Evolutionary conservation across 2,329 filamentous ascomycete species (phyloP), one percentile per base, ranked within the genome.

Genomic region (Grosmannia clavigera): DNA sequence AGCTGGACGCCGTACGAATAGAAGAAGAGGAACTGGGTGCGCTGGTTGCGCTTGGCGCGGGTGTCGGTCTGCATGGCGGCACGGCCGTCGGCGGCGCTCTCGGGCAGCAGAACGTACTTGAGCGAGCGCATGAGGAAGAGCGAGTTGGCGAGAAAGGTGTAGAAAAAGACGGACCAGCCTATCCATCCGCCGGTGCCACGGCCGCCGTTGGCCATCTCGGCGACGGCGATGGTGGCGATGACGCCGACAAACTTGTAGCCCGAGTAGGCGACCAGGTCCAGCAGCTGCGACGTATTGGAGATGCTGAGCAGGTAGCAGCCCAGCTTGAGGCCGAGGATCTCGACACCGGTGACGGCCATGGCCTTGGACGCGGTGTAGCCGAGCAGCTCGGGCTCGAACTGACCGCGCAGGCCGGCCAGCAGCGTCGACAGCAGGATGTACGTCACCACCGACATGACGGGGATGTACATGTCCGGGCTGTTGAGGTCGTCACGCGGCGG

Each of bases 231-330:
- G 0, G 92, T 96, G 57, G 89, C 81, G 63, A 99, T 99, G 66
- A 96, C 91, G 38, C 92, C 94, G 33, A 99, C 92, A 69, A 99
- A 99, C 73, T 99, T 99, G 77, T 99, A 99, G 25, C 95, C 95
- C 2, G 88, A 92, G 75, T 99, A 99, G 5, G 95, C 95, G 59
- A 99, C 87, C 57, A 99, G 75, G 68, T 99, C 94, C 61, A 97
- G 82, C 58, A 97, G 82, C 71, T 97, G 94, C 19, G 88, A 94
- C 66, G 95, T 90, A 70, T 94, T 95, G 67, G 86, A 95, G 73
- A 99, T 97, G 74, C 84, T 91, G 57, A 99, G 76, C 59, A 99
- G 84, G 70, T 97, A 99, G 72, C 90, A 95, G 58, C 92, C 94
- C 31, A 96, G 78, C 75, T 96, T 95, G 65, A 99, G 77, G 46